These are phyloP conservation scores for Aspergillus bombycis DNA, from an alignment of 2,329 filamentous ascomycete genomes.

Conservation along the genomic window DNA sequence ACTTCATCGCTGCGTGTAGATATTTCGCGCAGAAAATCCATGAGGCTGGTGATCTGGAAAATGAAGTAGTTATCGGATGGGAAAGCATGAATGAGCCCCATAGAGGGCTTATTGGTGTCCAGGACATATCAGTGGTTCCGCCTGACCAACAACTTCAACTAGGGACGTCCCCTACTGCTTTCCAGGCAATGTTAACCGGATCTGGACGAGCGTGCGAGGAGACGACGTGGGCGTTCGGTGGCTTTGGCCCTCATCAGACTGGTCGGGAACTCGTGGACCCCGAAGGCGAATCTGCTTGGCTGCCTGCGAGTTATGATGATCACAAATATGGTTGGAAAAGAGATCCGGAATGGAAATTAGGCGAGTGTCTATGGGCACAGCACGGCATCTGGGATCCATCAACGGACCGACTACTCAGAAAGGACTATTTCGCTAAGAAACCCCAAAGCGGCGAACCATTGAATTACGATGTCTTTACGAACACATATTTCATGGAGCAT, in stretches of 20 bases:
- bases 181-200: constrained; percentile 91
- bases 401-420: constrained; percentile 75
- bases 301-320: constrained; percentile 82
- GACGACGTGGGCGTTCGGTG: constrained; percentile 90
- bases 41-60: constrained; percentile 84
- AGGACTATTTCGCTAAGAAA: constrained; percentile 84
- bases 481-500: constrained; percentile 86
- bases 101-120: constrained; percentile 79
- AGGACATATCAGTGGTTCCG: constrained; percentile 79
- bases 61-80: constrained; percentile 89
- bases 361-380: constrained; percentile 96
- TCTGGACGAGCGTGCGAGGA: constrained; percentile 88
- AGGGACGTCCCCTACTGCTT: constrained; percentile 88
- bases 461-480: constrained; percentile 84
- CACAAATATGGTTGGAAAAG: constrained; percentile 87
- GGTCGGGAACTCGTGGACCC: constrained; percentile 84
- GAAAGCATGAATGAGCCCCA: constrained; percentile 97
- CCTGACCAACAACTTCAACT: constrained; percentile 89
- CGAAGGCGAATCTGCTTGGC: constrained; percentile 81
- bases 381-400: constrained; percentile 91
- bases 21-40: constrained; percentile 83
- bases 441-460: constrained; percentile 73
- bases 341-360: constrained; percentile 84
- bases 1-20: constrained; percentile 78
- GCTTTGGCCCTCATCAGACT: constrained; percentile 87